phyloP scores from a whole-genome alignment of 2,329 filamentous ascomycete genomes.

The Grosmannia huntii region DNA sequence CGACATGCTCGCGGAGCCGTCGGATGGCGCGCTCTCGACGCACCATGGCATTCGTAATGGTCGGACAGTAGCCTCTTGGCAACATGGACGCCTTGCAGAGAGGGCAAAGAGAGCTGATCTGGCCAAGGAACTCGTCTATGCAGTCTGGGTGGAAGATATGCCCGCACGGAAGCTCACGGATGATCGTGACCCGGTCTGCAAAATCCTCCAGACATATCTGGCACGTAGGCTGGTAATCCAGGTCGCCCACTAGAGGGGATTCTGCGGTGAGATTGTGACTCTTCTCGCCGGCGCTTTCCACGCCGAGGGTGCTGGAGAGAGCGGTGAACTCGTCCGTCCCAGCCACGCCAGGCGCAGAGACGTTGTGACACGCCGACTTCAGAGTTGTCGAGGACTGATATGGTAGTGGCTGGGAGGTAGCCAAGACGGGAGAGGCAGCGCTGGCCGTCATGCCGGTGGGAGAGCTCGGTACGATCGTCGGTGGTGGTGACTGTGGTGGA shows the following conservation, averaged over 20 bases:
- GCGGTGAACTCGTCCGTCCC: neutral
- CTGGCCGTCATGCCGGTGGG: neutral
- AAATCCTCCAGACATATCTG: slow-evolving; percentile 86
- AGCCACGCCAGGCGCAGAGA: too few relatives aligned
- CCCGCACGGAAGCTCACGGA: slow-evolving; percentile 76
- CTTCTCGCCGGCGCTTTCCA: neutral
- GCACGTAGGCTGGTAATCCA: slow-evolving; percentile 64
- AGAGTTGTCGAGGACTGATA: neutral
- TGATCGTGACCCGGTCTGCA: slow-evolving; percentile 52
- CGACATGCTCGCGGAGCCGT: slow-evolving; percentile 41
- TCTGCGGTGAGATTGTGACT: neutral
- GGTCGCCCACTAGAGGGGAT: slow-evolving; percentile 7
- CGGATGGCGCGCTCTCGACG: slow-evolving; percentile 62
- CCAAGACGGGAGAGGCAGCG: neutral
- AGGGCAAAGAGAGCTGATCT: slow-evolving; percentile 77
- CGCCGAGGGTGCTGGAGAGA: neutral
- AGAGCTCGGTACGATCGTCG: neutral
- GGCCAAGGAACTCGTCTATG: slow-evolving; percentile 70
- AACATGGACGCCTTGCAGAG: slow-evolving; percentile 79
- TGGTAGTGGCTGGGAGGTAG: neutral
- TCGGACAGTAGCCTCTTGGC: slow-evolving; percentile 52
- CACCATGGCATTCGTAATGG: slow-evolving; percentile 77
- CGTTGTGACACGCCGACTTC: neutral
- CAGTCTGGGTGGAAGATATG: slow-evolving; percentile 93
- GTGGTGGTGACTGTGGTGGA: slow-evolving; percentile 22